A percentile compares a stretch with the other conserved stretches of the same genome.
These are phyloP conservation scores for Peronosclerospora sorghi DNA, from an alignment of 352 stramenopile genomes.

Conservation along the genomic window DNA sequence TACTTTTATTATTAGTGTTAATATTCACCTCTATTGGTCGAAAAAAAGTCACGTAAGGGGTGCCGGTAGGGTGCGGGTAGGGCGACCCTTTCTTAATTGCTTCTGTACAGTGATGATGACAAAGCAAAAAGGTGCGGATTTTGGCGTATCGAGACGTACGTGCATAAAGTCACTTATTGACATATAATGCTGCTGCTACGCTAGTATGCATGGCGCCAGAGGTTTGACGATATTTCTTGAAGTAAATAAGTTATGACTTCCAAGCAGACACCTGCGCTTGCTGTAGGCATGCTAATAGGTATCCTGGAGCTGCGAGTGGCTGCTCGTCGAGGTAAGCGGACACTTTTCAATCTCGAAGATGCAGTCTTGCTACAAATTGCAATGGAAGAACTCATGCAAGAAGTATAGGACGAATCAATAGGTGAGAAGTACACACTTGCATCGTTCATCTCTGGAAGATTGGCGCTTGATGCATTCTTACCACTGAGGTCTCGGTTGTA, in stretches of 20 bases:
- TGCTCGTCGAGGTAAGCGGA: conserved; percentile 37
- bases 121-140: conserved; percentile 82
- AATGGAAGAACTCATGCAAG: conserved; percentile 54
- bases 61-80: too few species aligned
- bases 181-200: conserved; percentile 61
- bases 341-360: background rate
- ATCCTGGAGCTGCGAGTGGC: conserved; percentile 55
- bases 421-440: conserved; percentile 20
- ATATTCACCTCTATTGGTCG: too few species aligned
- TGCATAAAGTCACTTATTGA: conserved; percentile 64
- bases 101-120: too few species aligned
- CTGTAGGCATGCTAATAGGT: conserved; percentile 57
- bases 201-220: conserved; percentile 77
- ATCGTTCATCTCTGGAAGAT: conserved; percentile 31
- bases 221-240: conserved; percentile 61
- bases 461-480: conserved; percentile 28
- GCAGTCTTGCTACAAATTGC: conserved; percentile 1
- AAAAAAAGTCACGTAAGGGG: too few species aligned
- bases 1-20: too few species aligned
- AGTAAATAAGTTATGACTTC: conserved; percentile 60
- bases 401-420: conserved; percentile 21
- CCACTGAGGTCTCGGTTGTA: conserved; percentile 37
- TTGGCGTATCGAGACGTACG: conserved; percentile 72
- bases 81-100: too few species aligned
- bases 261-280: conserved; percentile 66